Conservation (phyloP, 1,139 yeast species). For the Geotrichum macrosporum region DNA sequence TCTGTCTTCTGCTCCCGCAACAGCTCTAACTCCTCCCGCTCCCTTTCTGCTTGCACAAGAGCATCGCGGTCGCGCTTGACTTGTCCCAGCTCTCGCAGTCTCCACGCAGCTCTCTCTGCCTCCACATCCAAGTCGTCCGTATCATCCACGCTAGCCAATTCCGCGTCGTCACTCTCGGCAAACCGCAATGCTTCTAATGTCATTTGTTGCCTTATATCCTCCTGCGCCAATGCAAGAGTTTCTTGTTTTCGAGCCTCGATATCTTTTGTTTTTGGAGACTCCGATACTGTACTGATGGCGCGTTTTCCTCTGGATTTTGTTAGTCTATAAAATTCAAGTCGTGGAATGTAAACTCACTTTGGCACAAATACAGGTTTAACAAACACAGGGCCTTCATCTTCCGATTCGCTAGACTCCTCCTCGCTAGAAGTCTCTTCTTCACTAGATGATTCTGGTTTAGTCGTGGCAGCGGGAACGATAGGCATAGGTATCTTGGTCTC, state of each 20-base stretch:
- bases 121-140: constrained; percentile 54
- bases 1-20: constrained; percentile 35
- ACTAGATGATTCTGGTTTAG: constrained; percentile 2
- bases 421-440: constrained; percentile 10
- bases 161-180: constrained; percentile 26
- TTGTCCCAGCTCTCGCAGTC: constrained; percentile 43
- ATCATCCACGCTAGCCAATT: constrained; percentile 45
- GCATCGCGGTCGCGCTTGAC: constrained; percentile 43
- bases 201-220: constrained; percentile 31
- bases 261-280: neutral
- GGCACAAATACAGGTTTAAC: constrained; percentile 20
- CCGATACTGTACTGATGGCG: neutral
- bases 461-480: constrained; percentile 12
- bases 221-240: constrained; percentile 35
- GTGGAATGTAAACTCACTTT: constrained; percentile 1
- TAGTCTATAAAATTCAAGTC: neutral
- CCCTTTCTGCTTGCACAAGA: constrained; percentile 40
- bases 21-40: constrained; percentile 41
- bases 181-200: constrained; percentile 10
- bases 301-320: too few relatives aligned
- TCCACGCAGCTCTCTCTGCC: constrained; percentile 47
- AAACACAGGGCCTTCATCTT: constrained; percentile 17
- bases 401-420: constrained; percentile 9
- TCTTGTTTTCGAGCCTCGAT: constrained; percentile 27
- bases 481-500: neutral